A percentile compares a stretch with the other conserved stretches of the same genome.
Evolutionary conservation across 805 yeast genomes (phyloP).

Genomic region (Starmerella stigmatis): DNA sequence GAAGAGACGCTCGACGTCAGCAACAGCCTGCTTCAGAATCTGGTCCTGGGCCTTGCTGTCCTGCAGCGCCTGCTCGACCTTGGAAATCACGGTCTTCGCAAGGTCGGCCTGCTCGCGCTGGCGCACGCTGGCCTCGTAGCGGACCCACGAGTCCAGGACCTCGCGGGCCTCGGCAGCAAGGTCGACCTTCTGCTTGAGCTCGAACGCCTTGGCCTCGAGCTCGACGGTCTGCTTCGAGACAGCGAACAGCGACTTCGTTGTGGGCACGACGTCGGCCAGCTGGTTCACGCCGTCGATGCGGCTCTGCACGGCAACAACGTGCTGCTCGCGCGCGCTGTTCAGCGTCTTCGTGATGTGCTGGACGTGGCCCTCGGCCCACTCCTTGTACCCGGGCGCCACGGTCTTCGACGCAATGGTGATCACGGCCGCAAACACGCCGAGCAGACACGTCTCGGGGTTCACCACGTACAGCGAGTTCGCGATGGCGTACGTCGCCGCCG

Average conservation of each 20-base stretch:
- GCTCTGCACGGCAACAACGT: constrained; percentile 82
- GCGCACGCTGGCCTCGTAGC: constrained; percentile 94
- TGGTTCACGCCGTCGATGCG: constrained; percentile 82
- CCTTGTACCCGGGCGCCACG: constrained; percentile 88
- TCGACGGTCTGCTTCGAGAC: constrained; percentile 94
- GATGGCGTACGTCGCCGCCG: constrained; percentile 88
- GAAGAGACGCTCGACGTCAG: constrained; percentile 82
- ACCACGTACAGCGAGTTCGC: constrained; percentile 86
- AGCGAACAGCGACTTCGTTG: constrained; percentile 85
- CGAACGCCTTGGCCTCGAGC: constrained; percentile 89
- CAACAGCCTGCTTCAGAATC: constrained; percentile 80
- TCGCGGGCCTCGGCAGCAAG: constrained; percentile 85
- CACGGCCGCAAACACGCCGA: constrained; percentile 70
- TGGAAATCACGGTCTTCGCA: constrained; percentile 72
- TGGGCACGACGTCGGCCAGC: constrained; percentile 81
- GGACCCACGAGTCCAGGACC: constrained; percentile 96
- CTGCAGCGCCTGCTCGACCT: constrained; percentile 73
- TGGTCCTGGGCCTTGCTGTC: constrained; percentile 90
- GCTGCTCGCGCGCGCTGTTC: constrained; percentile 80
- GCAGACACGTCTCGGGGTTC: constrained; percentile 85
- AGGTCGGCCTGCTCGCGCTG: constrained; percentile 91
- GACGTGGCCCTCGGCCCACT: constrained; percentile 82
- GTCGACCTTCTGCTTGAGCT: constrained; percentile 81
- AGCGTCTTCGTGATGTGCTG: constrained; percentile 69
- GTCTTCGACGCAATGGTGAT: constrained; percentile 67